phyloP scores from a whole-genome alignment of 2,329 filamentous ascomycete species.

The Colletotrichum limetticola region DNA sequence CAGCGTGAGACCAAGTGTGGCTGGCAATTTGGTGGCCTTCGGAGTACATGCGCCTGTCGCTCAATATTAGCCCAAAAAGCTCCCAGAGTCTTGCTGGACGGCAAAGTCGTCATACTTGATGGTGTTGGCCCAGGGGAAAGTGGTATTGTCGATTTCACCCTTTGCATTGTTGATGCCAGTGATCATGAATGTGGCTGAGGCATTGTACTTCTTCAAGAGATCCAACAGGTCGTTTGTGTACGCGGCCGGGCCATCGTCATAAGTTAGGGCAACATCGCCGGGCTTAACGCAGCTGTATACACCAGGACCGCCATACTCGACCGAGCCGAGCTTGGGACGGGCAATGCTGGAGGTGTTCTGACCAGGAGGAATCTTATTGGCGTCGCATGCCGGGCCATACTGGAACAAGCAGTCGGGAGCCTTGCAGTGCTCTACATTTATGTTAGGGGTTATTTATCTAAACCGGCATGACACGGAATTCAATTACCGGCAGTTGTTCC shows the following conservation, averaged over 20 bases:
- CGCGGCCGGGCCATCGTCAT: slow-evolving; percentile 57
- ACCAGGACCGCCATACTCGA: slow-evolving; percentile 58
- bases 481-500: slow-evolving; percentile 21
- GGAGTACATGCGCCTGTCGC: slow-evolving; percentile 47
- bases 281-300: slow-evolving; percentile 29
- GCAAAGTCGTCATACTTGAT: slow-evolving; percentile 43
- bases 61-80: not conserved
- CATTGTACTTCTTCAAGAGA: slow-evolving; percentile 43
- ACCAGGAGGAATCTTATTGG: slow-evolving; percentile 58
- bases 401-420: slow-evolving; percentile 65
- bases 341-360: slow-evolving; percentile 60
- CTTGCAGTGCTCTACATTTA: slow-evolving; percentile 50
- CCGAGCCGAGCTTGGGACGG: slow-evolving; percentile 58
- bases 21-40: slow-evolving; percentile 56
- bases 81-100: not conserved
- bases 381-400: slow-evolving; percentile 64
- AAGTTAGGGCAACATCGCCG: slow-evolving; percentile 55
- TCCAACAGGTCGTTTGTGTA: slow-evolving; percentile 56
- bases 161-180: slow-evolving; percentile 56
- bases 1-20: slow-evolving; percentile 54
- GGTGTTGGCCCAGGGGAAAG: slow-evolving; percentile 48
- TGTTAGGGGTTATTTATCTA: not conserved
- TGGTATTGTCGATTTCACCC: slow-evolving; percentile 55
- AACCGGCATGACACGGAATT: not conserved
- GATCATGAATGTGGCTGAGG: slow-evolving; percentile 55